Percentiles rank a stretch among this genome's conserved stretches.
Evolutionary conservation across 192 early-diverging fungal genomes (phyloP).

Genomic region (Martensiomyces pterosporus): DNA sequence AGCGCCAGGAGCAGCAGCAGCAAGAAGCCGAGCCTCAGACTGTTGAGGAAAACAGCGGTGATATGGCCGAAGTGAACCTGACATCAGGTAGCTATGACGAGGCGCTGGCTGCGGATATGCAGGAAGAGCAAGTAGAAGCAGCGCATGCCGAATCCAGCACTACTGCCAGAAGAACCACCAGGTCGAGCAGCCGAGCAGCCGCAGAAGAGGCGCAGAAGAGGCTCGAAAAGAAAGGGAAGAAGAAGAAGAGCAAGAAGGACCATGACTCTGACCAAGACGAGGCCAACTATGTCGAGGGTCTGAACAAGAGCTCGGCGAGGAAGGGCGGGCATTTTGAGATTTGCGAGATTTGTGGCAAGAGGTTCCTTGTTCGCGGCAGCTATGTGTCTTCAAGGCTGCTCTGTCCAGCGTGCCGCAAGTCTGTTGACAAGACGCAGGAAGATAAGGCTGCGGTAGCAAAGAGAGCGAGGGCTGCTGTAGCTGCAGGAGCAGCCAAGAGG

Average conservation of each 20-base stretch:
- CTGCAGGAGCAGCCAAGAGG: neutral
- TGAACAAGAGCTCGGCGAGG: conserved; percentile 37
- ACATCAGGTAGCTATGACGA: conserved; percentile 35
- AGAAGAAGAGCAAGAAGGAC: conserved; percentile 19
- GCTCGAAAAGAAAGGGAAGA: conserved; percentile 6
- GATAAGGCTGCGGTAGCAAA: conserved; percentile 9
- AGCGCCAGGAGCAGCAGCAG: conserved; percentile 1
- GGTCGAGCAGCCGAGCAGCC: conserved; percentile 1
- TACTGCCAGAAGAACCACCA: neutral
- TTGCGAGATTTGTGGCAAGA: conserved; percentile 35
- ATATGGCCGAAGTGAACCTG: no score
- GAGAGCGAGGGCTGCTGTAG: conserved; percentile 5
- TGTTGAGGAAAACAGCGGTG: neutral
- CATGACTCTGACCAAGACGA: conserved; percentile 15
- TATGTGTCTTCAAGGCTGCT: conserved; percentile 7
- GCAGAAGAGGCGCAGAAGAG: conserved; percentile 2
- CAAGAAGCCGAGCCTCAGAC: neutral
- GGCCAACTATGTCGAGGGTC: conserved; percentile 14
- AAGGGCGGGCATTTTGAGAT: conserved; percentile 44
- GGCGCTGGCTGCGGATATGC: conserved; percentile 34
- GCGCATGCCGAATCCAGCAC: conserved; percentile 11
- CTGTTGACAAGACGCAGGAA: conserved; percentile 22
- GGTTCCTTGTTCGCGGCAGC: conserved; percentile 37
- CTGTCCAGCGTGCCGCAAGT: conserved; percentile 33
- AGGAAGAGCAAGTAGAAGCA: conserved; percentile 8